Base-by-base conservation (phyloP, 495 filamentous ascomycete species). In the Neurospora sp. region DNA sequence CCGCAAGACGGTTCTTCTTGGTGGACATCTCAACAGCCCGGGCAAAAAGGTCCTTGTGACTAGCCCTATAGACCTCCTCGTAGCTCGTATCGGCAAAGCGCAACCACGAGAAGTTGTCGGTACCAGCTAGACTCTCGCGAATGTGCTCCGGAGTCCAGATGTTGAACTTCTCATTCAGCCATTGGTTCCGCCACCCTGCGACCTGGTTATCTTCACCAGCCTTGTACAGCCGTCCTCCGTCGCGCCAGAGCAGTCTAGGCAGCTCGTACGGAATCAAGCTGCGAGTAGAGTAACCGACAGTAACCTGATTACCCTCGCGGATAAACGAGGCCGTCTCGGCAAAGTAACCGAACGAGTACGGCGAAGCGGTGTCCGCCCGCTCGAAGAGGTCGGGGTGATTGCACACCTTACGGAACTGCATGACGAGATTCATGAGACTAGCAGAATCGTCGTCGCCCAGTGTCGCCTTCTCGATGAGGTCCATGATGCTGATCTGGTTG, bases 321-420 rank as follows among this genome's bases (percentile, higher is more conserved):
- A 98, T 83, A 80, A 99, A 98, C 1, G 93, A 97, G 14, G 92
- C 94, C 11, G 94, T 97, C 82, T 98, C 96, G 20, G 94, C 96
- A 80, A 94, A 98, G 81, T 91, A 86, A 9, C 89, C 90, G 73
- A 91, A 87, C 2, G 93, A 93, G 78, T 94, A 91, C 0, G 95
- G 94, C 18, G 94, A 97, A 23, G 89, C 89, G 23, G 92, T 96
- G 73, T 98, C 96, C 18, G 95, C 94, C 59, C 96, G 90, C 81
- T 99, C 94, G 74, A 98, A 98, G 27, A 99, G 84, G 83, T 99
- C 96, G 3, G 96, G 96, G 81, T 99, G 96, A 78, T 99, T 99
- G 85, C 96, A 99, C 71, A 99, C 96, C 84, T 99, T 99, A 72
- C 96, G 90, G 88, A 99, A 99, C 82, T 99, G 96, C 96, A 99